Percentiles rank a stretch among this genome's conserved stretches.
Conservation (phyloP, 2,329 filamentous ascomycete species). For the Stylonectria norvegica region DNA sequence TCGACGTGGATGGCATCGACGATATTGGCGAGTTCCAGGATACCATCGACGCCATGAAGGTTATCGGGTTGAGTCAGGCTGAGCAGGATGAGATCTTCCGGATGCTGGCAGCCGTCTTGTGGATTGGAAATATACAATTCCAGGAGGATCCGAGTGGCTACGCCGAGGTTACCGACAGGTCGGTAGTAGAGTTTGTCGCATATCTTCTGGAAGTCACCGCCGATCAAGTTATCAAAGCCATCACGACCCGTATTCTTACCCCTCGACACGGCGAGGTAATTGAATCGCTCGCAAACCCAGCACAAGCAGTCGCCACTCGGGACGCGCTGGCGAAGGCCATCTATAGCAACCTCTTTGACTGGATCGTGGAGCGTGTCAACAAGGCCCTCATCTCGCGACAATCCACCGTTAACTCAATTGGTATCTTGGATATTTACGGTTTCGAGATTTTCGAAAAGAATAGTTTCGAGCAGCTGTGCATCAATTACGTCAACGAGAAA, state of each 20-base stretch:
- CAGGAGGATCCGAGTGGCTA: conserved; percentile 85
- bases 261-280: conserved; percentile 64
- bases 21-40: conserved; percentile 86
- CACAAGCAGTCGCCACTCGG: conserved; percentile 81
- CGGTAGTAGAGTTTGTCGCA: conserved; percentile 89
- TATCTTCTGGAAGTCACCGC: conserved; percentile 88
- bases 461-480: conserved; percentile 97
- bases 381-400: conserved; percentile 78
- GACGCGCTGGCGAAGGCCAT: conserved; percentile 94
- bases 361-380: conserved; percentile 94
- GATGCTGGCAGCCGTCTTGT: conserved; percentile 86
- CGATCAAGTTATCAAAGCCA: conserved; percentile 74
- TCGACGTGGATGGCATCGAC: conserved; percentile 91
- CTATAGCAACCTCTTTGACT: conserved; percentile 96
- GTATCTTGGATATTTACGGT: conserved; percentile 97
- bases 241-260: conserved; percentile 83
- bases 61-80: conserved; percentile 81
- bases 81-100: conserved; percentile 98
- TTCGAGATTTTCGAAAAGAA: conserved; percentile 99
- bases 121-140: conserved; percentile 94
- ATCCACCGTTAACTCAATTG: conserved; percentile 76
- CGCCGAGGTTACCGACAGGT: conserved; percentile 80
- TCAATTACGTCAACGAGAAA: conserved; percentile 99
- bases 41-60: conserved; percentile 88
- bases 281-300: conserved; percentile 76